Evolutionary conservation across 2,329 filamentous ascomycete species (phyloP), one percentile per base, ranked within the genome.

Genomic region (Sporothrix luriei): DNA sequence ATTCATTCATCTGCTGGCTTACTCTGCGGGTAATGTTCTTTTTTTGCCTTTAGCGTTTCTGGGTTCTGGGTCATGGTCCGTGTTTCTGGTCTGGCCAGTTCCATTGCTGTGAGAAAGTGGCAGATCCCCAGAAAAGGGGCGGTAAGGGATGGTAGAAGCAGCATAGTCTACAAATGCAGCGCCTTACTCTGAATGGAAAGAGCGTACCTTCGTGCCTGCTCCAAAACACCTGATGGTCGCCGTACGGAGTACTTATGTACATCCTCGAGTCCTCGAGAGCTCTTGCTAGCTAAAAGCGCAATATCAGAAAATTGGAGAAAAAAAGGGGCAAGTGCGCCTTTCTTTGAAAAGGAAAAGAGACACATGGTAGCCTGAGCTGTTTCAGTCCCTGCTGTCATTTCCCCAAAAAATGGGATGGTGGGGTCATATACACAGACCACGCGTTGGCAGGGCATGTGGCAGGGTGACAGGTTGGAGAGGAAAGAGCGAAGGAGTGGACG

Each of bases 361-460:
- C n/a, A n/a, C n/a, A n/a, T n/a, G n/a, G n/a, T n/a, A n/a, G 10
- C 62, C 19, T 40, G 55, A 59, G 29, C 26, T 33, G 16, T n/a
- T 19, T 19, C 33, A 61, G 55, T 61, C 55, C 33, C 48, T 29
- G 62, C 62, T 13, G 29, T 66, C 62, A 52, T 43, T 66, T 51
- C 48, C 48, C 48, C 62, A 51, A 66, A 54, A 33, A 51, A 43
- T 38, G 43, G 6, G 26, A 66, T 66, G 46, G 62, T 66, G 62
- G 62, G 62, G 62, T 65, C 61, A 16, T 65, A 33, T 51, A 51
- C 46, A 51, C 46, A 26, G 33, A 65, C 38, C 48, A 21, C 21
- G 33, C 9, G 33, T 33, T 33, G 9, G 33, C 33, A 33, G 9
- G 7, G 33, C 33, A 33, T 33, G 33, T 33, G 33, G 33, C 9